phyloP scores from a whole-genome alignment of 2,329 filamentous ascomycete species.

The Karstenula rhodostoma region DNA sequence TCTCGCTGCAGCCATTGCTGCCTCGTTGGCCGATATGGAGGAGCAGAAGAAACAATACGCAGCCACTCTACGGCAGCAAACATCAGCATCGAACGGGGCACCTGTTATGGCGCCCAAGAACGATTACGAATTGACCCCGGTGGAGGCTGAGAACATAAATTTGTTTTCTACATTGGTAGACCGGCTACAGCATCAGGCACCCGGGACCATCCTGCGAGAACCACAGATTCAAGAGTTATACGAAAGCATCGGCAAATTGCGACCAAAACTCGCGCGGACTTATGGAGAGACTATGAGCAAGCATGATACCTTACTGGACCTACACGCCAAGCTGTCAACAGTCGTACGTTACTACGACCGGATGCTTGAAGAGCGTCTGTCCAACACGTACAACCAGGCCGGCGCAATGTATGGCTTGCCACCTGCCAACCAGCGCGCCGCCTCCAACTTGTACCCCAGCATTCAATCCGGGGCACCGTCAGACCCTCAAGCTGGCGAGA shows the following conservation, averaged over 20 bases:
- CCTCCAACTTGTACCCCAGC: constrained; percentile 74
- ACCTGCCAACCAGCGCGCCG: constrained; percentile 50
- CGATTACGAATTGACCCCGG: constrained; percentile 90
- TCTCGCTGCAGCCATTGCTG: constrained; percentile 91
- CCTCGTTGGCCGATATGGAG: constrained; percentile 95
- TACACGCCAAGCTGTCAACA: constrained; percentile 93
- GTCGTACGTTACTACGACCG: constrained; percentile 97
- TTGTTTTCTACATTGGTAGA: constrained; percentile 94
- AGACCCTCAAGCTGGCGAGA: constrained; percentile 69
- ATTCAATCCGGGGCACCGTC: constrained; percentile 54
- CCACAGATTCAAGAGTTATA: constrained; percentile 98
- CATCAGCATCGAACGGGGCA: constrained; percentile 61
- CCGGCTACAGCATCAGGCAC: constrained; percentile 90
- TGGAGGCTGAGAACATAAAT: constrained; percentile 98
- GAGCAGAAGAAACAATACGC: constrained; percentile 94
- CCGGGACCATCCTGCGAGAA: constrained; percentile 93
- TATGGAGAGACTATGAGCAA: constrained; percentile 99
- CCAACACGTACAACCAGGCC: constrained; percentile 89
- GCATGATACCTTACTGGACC: constrained; percentile 91
- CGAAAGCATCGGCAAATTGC: constrained; percentile 91
- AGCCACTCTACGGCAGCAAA: constrained; percentile 81
- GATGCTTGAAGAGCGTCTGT: constrained; percentile 95
- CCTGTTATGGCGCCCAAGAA: constrained; percentile 75
- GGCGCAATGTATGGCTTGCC: constrained; percentile 52
- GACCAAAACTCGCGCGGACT: constrained; percentile 91